Conservation (phyloP, 305 asterid species). For the Solanum hybrid region DNA sequence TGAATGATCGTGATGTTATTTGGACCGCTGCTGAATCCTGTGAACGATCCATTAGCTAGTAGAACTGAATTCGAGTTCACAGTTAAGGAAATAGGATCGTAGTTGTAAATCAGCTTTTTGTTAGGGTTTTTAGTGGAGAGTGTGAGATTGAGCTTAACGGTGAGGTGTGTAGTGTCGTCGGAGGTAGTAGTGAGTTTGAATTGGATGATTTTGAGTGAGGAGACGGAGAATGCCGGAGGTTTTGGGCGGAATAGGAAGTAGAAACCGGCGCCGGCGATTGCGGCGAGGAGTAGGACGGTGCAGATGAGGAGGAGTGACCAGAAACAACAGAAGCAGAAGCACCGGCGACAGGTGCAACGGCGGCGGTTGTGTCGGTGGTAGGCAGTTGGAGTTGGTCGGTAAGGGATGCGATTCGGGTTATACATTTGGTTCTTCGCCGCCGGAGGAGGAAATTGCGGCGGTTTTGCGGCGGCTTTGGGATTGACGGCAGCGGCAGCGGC, state of each 20-base stretch:
- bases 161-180: slow-evolving; percentile 63
- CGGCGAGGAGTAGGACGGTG: slow-evolving; percentile 45
- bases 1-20: slow-evolving; percentile 37
- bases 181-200: slow-evolving; percentile 62
- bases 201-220: slow-evolving; percentile 45
- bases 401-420: not conserved
- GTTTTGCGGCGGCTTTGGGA: not conserved
- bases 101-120: slow-evolving; percentile 35
- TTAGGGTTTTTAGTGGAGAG: slow-evolving; percentile 60
- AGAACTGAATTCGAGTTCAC: slow-evolving; percentile 21
- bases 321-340: not conserved
- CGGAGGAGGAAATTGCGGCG: not conserved
- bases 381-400: not conserved
- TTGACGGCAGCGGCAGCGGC: not conserved
- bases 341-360: not conserved
- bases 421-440: not conserved
- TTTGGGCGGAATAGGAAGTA: slow-evolving; percentile 72
- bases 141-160: slow-evolving; percentile 52
- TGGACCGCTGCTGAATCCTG: slow-evolving; percentile 37
- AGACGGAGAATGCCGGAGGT: slow-evolving; percentile 53
- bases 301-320: slow-evolving; percentile 35
- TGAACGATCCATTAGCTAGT: slow-evolving; percentile 37
- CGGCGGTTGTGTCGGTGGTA: slow-evolving; percentile 8
- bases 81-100: slow-evolving; percentile 42
- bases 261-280: slow-evolving; percentile 56